These are phyloP conservation scores for Hemileccinum impolitum DNA, from an alignment of 768 basidiomycete species.

Conservation along the genomic window DNA sequence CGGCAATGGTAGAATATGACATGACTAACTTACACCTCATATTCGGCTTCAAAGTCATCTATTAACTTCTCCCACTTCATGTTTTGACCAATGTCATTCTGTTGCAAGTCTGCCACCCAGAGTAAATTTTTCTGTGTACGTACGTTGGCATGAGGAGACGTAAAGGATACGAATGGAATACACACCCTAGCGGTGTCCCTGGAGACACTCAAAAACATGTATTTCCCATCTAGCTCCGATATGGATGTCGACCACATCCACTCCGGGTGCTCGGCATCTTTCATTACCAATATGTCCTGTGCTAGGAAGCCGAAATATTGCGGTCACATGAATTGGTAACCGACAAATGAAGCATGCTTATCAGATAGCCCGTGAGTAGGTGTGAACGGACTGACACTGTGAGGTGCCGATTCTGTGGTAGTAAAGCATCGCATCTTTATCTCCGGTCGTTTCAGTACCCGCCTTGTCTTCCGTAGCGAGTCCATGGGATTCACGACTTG, in stretches of 20 bases:
- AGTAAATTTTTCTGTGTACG: constrained; percentile 61
- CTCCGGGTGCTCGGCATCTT: constrained; percentile 60
- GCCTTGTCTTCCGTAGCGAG: constrained; percentile 45
- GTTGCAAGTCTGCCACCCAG: constrained; percentile 67
- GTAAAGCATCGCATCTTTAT: constrained; percentile 69
- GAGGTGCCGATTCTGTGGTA: constrained; percentile 72
- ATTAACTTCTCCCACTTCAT: constrained; percentile 73
- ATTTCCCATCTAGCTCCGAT: constrained; percentile 62
- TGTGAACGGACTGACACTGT: constrained; percentile 47
- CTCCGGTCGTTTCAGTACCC: constrained; percentile 57
- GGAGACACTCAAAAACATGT: constrained; percentile 49
- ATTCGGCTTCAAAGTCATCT: constrained; percentile 65
- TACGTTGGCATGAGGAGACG: not conserved
- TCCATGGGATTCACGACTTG: constrained; percentile 46
- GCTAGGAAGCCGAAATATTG: constrained; percentile 36
- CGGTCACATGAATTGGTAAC: not conserved
- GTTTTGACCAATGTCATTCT: constrained; percentile 56
- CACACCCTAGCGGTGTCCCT: constrained; percentile 65
- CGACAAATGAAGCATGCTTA: not conserved
- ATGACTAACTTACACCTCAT: constrained; percentile 48
- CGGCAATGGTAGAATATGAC: not conserved
- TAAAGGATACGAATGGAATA: not conserved
- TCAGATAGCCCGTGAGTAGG: constrained; percentile 7
- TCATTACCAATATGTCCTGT: constrained; percentile 64
- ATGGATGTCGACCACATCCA: constrained; percentile 59